Evolutionary conservation across 495 filamentous ascomycete species (phyloP).

Genomic region (Ramalina intermedia): DNA sequence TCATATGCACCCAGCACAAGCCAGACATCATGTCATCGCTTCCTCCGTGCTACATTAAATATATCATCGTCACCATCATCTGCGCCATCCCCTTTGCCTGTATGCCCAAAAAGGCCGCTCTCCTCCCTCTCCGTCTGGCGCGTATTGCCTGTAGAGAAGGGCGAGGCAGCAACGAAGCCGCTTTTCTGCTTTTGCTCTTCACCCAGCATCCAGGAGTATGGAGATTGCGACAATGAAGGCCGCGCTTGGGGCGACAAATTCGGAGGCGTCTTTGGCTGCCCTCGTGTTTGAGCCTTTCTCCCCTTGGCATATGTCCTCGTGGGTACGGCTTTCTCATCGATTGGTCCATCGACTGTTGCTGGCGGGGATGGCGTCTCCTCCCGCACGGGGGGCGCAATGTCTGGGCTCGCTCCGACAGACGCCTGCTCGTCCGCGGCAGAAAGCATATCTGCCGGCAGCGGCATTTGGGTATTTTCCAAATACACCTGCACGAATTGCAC

Average conservation of each 20-base stretch:
- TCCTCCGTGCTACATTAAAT: slow-evolving; percentile 23
- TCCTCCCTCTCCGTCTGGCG: slow-evolving; percentile 30
- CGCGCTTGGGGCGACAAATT: slow-evolving; percentile 21
- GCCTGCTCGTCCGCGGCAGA: not conserved
- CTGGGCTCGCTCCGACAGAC: not conserved
- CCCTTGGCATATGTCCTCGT: not conserved
- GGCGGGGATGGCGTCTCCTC: not conserved
- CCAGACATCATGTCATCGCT: not conserved
- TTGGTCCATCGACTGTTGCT: slow-evolving; percentile 10
- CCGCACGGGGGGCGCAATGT: slow-evolving; percentile 7
- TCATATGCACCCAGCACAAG: no score
- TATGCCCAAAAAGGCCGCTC: slow-evolving; percentile 26
- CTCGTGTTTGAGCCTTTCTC: not conserved
- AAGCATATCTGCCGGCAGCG: slow-evolving; percentile 30
- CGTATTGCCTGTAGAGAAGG: slow-evolving; percentile 11
- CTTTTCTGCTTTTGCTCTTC: slow-evolving; percentile 31
- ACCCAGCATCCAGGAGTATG: slow-evolving; percentile 93
- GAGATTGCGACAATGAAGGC: slow-evolving; percentile 64
- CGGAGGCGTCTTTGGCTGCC: not conserved
- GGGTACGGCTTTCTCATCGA: slow-evolving; percentile 14
- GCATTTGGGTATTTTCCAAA: slow-evolving; percentile 49
- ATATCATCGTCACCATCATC: slow-evolving; percentile 29
- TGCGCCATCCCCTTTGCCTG: slow-evolving; percentile 18
- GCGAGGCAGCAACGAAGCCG: slow-evolving; percentile 34
- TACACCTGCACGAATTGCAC: slow-evolving; percentile 68